Conservation (phyloP, 441 rosid species). For the Flueggea neowawraea region DNA sequence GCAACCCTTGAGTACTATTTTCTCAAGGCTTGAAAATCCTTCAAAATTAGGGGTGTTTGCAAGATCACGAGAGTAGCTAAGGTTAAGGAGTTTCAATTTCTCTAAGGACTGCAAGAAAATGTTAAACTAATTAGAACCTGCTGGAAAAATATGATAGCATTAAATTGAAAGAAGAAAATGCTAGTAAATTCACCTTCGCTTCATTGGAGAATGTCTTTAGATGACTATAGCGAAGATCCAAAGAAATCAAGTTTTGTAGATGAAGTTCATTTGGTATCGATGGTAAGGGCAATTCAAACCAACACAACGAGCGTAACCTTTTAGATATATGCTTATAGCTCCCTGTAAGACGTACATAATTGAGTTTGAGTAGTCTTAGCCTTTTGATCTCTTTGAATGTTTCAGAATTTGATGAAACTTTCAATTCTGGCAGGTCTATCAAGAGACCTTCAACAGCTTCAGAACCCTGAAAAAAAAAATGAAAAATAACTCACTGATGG, state of each 20-base stretch:
- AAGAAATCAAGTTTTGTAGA: conserved; percentile 2
- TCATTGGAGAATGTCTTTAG: neutral
- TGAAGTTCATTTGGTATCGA: conserved; percentile 1
- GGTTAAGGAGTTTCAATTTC: conserved; percentile 6
- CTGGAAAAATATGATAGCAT: neutral
- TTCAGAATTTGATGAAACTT: neutral
- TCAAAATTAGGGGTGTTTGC: conserved; percentile 2
- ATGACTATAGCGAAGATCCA: neutral
- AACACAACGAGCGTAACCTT: conserved; percentile 3
- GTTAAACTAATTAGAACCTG: neutral
- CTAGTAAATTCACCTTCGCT: neutral
- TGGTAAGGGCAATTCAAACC: conserved; percentile 1
- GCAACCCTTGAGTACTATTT: conserved; percentile 9
- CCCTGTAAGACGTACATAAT: conserved; percentile 1
- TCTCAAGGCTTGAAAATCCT: neutral
- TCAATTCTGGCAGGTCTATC: neutral
- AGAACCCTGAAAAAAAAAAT: neutral
- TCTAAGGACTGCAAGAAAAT: neutral
- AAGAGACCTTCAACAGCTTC: conserved; percentile 5
- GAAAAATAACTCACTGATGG: neutral
- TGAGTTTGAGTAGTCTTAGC: conserved; percentile 6
- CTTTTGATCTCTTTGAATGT: conserved; percentile 7
- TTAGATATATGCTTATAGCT: conserved; percentile 1
- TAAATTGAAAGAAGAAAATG: neutral
- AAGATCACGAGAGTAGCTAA: conserved; percentile 3